Conservation (phyloP, 257 asterid species). For the Perilla frutescens region DNA sequence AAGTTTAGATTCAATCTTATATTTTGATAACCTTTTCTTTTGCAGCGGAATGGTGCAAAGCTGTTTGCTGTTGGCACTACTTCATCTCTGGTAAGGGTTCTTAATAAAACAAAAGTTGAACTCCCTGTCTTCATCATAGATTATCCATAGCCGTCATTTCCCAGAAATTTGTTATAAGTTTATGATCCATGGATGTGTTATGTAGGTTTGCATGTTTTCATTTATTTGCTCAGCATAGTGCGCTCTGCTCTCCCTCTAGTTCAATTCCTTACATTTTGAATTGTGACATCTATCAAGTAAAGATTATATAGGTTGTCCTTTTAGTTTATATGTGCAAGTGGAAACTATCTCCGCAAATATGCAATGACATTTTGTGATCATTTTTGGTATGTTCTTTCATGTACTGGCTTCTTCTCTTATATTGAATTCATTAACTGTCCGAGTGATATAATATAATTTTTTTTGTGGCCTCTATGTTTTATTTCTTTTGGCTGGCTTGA, state of each 20-base stretch:
- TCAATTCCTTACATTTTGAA: neutral
- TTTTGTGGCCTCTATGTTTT: neutral
- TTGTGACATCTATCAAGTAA: neutral
- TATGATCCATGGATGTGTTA: slow-evolving; percentile 19
- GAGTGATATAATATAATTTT: neutral
- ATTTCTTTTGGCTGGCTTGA: neutral
- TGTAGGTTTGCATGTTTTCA: neutral
- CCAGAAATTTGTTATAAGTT: neutral
- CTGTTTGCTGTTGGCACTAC: slow-evolving; percentile 96
- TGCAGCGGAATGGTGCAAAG: slow-evolving; percentile 90
- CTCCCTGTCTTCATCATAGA: neutral
- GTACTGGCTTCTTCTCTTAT: neutral
- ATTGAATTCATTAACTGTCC: neutral
- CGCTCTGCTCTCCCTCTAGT: neutral
- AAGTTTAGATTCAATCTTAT: slow-evolving; percentile 24
- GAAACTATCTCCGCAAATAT: neutral
- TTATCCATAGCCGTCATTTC: neutral
- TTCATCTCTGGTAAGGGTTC: slow-evolving; percentile 76
- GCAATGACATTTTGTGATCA: neutral
- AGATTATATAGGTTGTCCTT: neutral
- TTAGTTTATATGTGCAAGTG: neutral
- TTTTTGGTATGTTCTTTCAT: neutral
- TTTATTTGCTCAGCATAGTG: neutral
- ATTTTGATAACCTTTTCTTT: slow-evolving; percentile 5
- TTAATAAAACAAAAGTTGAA: neutral